phyloP scores from a whole-genome alignment of 805 yeast species.

The Candida parachauliodes region DNA sequence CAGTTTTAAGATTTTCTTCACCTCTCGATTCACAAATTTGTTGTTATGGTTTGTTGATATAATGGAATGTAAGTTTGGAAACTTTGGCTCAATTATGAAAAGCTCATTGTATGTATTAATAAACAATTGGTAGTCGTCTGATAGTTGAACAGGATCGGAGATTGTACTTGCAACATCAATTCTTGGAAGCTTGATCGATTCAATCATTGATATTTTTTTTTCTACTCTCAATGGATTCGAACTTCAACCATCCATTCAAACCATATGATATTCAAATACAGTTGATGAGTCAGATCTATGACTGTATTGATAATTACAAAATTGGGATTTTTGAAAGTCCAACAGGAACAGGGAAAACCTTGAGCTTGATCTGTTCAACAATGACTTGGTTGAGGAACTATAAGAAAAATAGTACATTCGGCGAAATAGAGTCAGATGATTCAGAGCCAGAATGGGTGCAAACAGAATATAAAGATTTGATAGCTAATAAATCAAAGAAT shows the following conservation, averaged over 20 bases:
- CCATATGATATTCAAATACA: constrained; percentile 79
- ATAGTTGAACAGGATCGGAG: constrained; percentile 30
- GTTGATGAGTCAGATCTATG: constrained; percentile 74
- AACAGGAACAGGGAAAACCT: constrained; percentile 91
- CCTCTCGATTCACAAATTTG: neutral
- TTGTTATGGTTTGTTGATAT: constrained; percentile 12
- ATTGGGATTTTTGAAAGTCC: constrained; percentile 89
- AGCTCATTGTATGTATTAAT: constrained; percentile 31
- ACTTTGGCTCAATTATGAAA: constrained; percentile 35
- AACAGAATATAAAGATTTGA: constrained; percentile 29
- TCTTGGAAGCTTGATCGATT: constrained; percentile 10
- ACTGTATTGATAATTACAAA: constrained; percentile 55
- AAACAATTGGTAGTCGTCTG: constrained; percentile 33
- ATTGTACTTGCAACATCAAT: constrained; percentile 13
- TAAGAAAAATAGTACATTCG: constrained; percentile 22
- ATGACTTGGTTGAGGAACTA: constrained; percentile 75
- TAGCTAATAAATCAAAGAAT: constrained; percentile 23
- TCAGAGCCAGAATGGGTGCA: constrained; percentile 69
- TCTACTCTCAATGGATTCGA: constrained; percentile 1
- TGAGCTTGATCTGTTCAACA: constrained; percentile 80
- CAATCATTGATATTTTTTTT: constrained; percentile 1
- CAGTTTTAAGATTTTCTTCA: constrained; percentile 16
- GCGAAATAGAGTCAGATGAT: constrained; percentile 1
- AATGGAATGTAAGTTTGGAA: constrained; percentile 30
- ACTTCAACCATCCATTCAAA: constrained; percentile 71